These are phyloP conservation scores for Leccinellum luteum DNA, from an alignment of 768 basidiomycete species.

Conservation along the genomic window DNA sequence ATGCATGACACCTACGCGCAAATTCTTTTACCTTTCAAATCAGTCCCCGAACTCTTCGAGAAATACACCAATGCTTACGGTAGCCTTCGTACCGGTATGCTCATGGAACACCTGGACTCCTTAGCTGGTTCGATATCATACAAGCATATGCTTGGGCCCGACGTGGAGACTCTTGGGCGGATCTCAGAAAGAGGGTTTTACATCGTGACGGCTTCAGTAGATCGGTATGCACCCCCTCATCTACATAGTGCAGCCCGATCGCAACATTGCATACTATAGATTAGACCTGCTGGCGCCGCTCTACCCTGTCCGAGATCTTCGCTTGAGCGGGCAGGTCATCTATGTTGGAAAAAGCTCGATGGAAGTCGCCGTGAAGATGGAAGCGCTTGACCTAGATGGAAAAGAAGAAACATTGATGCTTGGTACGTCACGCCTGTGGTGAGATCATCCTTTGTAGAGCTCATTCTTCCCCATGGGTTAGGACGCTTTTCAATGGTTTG, in stretches of 20 bases:
- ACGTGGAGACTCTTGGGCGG: slow-evolving; percentile 50
- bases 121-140: slow-evolving; percentile 84
- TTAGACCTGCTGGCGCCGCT: slow-evolving; percentile 66
- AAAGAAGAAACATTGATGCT: slow-evolving; percentile 60
- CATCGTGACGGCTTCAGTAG: slow-evolving; percentile 81
- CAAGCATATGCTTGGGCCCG: slow-evolving; percentile 74
- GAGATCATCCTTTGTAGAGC: neutral
- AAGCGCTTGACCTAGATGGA: slow-evolving; percentile 48
- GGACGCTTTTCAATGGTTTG: slow-evolving; percentile 95
- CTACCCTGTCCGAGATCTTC: slow-evolving; percentile 60
- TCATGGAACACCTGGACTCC: slow-evolving; percentile 81
- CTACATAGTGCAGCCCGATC: neutral
- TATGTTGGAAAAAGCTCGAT: slow-evolving; percentile 75
- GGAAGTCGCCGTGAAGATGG: slow-evolving; percentile 88
- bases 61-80: slow-evolving; percentile 70
- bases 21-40: slow-evolving; percentile 60
- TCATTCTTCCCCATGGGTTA: slow-evolving; percentile 23
- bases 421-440: slow-evolving; percentile 39
- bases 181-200: slow-evolving; percentile 70
- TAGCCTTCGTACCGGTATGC: slow-evolving; percentile 66
- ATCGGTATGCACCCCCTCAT: slow-evolving; percentile 43
- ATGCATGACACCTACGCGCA: slow-evolving; percentile 78
- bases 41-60: slow-evolving; percentile 56
- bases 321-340: slow-evolving; percentile 78
- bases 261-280: slow-evolving; percentile 32